phyloP scores from a whole-genome alignment of 2,329 filamentous ascomycete species.

The Arthrobotrys musiformis region DNA sequence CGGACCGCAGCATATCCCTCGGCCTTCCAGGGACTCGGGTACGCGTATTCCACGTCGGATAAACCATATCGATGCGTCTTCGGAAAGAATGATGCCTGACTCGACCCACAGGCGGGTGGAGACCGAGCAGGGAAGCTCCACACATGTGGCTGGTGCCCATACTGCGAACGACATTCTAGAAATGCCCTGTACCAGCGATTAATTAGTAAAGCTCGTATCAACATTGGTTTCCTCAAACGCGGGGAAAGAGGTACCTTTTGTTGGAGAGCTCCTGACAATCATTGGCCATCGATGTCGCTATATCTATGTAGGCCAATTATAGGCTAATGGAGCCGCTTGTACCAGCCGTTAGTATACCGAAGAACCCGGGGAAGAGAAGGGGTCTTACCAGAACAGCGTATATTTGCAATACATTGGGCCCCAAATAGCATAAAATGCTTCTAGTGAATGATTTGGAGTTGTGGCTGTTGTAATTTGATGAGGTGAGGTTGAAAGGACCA shows the following conservation, averaged over 20 bases:
- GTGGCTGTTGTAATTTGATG: too few relatives aligned
- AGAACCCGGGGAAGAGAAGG: too few relatives aligned
- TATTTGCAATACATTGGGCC: too few relatives aligned
- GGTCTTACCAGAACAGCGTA: too few relatives aligned
- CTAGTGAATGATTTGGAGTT: too few relatives aligned
- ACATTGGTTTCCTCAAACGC: not conserved
- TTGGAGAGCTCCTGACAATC: not conserved
- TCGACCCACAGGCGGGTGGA: slow-evolving; percentile 15
- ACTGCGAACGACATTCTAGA: too few relatives aligned
- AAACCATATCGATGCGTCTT: not conserved
- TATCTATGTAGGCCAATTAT: too few relatives aligned
- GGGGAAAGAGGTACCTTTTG: not conserved
- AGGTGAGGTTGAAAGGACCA: too few relatives aligned
- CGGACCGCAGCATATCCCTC: not conserved
- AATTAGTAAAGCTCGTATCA: not conserved
- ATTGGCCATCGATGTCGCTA: not conserved
- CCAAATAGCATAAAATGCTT: too few relatives aligned
- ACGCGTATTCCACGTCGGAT: not conserved
- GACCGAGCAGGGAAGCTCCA: slow-evolving; percentile 13
- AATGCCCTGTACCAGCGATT: not conserved
- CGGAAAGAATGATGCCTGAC: not conserved
- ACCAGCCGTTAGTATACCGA: too few relatives aligned
- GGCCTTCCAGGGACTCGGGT: slow-evolving; percentile 7
- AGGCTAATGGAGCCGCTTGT: not conserved
- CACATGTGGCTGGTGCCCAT: not conserved